A percentile compares a stretch with the other conserved stretches of the same genome.
phyloP scores from a whole-genome alignment of 2,329 filamentous ascomycete genomes.

The Stenocarpella maydis region DNA sequence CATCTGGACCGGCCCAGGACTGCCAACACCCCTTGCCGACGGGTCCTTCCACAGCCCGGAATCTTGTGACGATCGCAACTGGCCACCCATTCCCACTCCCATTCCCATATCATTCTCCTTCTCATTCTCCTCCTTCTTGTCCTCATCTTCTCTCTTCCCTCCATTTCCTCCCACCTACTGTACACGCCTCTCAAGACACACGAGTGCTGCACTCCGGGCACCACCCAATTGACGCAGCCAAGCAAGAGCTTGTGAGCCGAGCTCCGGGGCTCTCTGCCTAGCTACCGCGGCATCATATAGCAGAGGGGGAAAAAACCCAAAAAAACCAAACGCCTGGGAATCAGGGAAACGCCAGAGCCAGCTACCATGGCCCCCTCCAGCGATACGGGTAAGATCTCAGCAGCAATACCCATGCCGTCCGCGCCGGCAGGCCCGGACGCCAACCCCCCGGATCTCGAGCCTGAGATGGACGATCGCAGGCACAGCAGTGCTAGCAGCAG shows the following conservation, averaged over 20 bases:
- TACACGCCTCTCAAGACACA: neutral
- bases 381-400: constrained; percentile 32
- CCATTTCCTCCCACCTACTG: neutral
- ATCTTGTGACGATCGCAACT: constrained; percentile 20
- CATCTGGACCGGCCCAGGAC: neutral
- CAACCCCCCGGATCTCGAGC: constrained; percentile 3
- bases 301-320: neutral
- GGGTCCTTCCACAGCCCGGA: constrained; percentile 13
- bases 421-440: neutral
- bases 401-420: neutral
- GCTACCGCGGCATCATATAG: neutral
- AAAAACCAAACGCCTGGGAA: no score
- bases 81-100: neutral
- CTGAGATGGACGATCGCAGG: constrained; percentile 17
- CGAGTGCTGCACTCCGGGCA: neutral
- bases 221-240: constrained; percentile 9
- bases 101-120: neutral
- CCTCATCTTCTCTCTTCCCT: neutral
- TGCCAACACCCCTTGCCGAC: constrained; percentile 6
- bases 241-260: constrained; percentile 4
- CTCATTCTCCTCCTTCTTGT: neutral
- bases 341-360: neutral
- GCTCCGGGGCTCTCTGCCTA: constrained; percentile 4
- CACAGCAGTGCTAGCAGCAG: constrained; percentile 30
- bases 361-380: constrained; percentile 25